Percentiles rank a stretch among this genome's conserved stretches.
Evolutionary conservation across 768 basidiomycete genomes (phyloP).

Genomic region (Lentinula raphanica): DNA sequence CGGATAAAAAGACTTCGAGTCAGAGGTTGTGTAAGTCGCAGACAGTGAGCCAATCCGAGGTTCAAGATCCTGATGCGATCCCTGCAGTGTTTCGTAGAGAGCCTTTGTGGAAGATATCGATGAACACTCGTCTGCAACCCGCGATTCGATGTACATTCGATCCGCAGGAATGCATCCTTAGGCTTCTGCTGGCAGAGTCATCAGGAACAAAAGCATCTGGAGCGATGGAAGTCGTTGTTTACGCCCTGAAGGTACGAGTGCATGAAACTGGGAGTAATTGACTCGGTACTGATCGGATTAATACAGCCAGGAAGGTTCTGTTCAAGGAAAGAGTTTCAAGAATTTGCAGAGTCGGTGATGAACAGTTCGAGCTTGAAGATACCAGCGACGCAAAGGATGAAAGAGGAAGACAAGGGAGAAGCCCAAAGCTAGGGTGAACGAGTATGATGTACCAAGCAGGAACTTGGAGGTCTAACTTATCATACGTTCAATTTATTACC

Average conservation of each 20-base stretch:
- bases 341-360: constrained; percentile 43
- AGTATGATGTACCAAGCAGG: not conserved
- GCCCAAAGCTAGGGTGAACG: not conserved
- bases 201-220: constrained; percentile 20
- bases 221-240: constrained; percentile 45
- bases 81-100: constrained; percentile 62
- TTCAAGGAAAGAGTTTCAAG: constrained; percentile 48
- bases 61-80: constrained; percentile 12
- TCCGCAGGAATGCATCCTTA: constrained; percentile 47
- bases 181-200: constrained; percentile 50
- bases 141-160: constrained; percentile 57
- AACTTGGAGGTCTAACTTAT: not conserved
- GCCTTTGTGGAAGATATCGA: constrained; percentile 63
- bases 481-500: too few species aligned
- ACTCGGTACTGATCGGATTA: not conserved
- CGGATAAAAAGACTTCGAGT: constrained; percentile 33
- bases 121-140: constrained; percentile 56
- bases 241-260: constrained; percentile 55
- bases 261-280: too few species aligned
- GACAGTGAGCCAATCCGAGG: not conserved
- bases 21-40: constrained; percentile 44
- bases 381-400: not conserved
- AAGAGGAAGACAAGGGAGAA: not conserved
- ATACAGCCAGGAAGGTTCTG: constrained; percentile 41
- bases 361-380: constrained; percentile 17